Evolutionary conservation across 2,329 filamentous ascomycete genomes (phyloP), one percentile per base, ranked within the genome.

Genomic region (Aspergillus fumigatus): DNA sequence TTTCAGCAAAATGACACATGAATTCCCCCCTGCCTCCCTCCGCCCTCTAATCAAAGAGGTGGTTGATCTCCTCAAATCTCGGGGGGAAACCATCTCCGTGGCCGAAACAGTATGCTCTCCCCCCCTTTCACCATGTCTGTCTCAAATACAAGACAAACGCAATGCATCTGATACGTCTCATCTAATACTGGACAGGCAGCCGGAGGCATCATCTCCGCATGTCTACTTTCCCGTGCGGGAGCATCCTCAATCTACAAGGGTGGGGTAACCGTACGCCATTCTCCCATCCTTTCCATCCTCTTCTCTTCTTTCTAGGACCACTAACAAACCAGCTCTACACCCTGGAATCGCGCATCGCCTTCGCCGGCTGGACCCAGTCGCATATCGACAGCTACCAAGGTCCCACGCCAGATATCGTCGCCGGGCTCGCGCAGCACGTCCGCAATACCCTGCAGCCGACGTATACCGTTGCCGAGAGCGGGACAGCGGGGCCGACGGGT

Each of bases 401-500:
- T 0, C 85, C 85, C 0, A 86, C 82, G 1, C 77, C 82, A 0
- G 77, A 79, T 1, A 77, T 87, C 52, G 84, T 87, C 2, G 71
- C 75, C 1, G 80, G 78, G 0, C 66, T 88, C 7, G 85, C 84
- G 0, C 76, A 77, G 43, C 79, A 85, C 62, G 80, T 84, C 27
- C 71, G 84, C n/a, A 71, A 65, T n/a, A 82, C 78, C 48, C 68
- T 87, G 26, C 75, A 75, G 6, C 79, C 78, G 56, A 85, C 82
- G 19, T 87, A 86, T 65, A 79, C 80, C 8, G 65, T 87, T 7
- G 77, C 76, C 54, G 84, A 87, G 74, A 83, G 80, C 52, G 85
- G 85, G 1, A 87, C 84, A 2, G 85, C 84, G n/a, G 85, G 85
- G 0, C 85, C 85, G 8, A 85, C 81, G 0, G 83, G 81, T 11